A percentile compares a stretch with the other conserved stretches of the same genome.
These are phyloP conservation scores for Blastocystis sp. DNA, from an alignment of 352 stramenopile species.

Conservation along the genomic window DNA sequence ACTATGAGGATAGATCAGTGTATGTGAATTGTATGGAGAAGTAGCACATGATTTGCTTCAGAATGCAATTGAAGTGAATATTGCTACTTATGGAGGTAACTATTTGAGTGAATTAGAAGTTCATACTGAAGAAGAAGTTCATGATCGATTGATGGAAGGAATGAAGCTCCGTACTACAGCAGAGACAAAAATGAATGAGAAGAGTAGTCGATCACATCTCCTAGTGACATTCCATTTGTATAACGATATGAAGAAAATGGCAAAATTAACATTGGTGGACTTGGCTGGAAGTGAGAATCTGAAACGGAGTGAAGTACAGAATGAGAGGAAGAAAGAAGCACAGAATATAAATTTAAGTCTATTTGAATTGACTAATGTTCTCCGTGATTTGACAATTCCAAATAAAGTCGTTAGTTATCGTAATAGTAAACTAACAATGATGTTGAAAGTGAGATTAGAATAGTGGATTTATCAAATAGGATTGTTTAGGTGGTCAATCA, in stretches of 20 bases:
- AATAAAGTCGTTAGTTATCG: constrained; percentile 77
- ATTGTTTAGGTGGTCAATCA: constrained; percentile 64
- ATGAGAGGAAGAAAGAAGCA: constrained; percentile 77
- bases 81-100: not conserved
- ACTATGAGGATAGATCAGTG: constrained; percentile 6
- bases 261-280: constrained; percentile 92
- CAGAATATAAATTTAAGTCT: constrained; percentile 94
- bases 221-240: constrained; percentile 38
- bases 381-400: constrained; percentile 87
- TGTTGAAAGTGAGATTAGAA: constrained; percentile 30
- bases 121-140: not conserved
- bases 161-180: not conserved
- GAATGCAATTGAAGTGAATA: not conserved
- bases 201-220: constrained; percentile 67
- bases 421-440: constrained; percentile 67
- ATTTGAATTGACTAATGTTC: constrained; percentile 89
- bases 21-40: constrained; percentile 62
- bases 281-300: constrained; percentile 83
- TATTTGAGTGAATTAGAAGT: not conserved
- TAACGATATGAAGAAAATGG: not conserved
- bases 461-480: constrained; percentile 16
- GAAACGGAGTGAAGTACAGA: constrained; percentile 78
- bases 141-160: not conserved
- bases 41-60: constrained; percentile 59
- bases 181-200: constrained; percentile 4